Evolutionary conservation across 75 land plant genomes (phyloP).

Genomic region (Picea glauca): DNA sequence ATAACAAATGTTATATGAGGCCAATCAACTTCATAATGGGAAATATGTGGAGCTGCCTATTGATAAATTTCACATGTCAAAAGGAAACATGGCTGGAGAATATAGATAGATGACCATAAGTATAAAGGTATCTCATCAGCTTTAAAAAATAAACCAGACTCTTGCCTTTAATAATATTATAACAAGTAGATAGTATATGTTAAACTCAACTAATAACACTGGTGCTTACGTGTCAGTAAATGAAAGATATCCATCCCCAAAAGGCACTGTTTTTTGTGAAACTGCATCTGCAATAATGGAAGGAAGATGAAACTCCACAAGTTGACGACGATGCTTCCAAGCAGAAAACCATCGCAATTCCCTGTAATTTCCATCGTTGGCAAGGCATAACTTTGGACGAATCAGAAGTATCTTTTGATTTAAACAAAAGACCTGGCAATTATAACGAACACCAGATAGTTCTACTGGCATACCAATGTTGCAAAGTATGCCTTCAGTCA

Average conservation of each 20-base stretch:
- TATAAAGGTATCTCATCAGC: background rate
- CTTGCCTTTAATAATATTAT: background rate
- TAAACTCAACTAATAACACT: background rate
- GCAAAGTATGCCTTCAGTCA: slow-evolving; percentile 86
- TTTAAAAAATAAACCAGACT: background rate
- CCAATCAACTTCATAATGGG: background rate
- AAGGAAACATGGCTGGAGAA: background rate
- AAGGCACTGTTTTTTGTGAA: slow-evolving; percentile 69
- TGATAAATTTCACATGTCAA: background rate
- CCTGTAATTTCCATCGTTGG: slow-evolving; percentile 97
- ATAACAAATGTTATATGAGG: background rate
- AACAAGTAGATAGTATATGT: background rate
- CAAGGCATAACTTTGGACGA: slow-evolving; percentile 94
- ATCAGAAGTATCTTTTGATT: slow-evolving; percentile 84
- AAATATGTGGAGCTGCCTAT: background rate
- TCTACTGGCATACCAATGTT: slow-evolving; percentile 94
- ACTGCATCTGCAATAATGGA: slow-evolving; percentile 48
- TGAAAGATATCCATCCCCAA: slow-evolving; percentile 89
- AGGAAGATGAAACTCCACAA: slow-evolving; percentile 77
- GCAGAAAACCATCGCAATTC: slow-evolving; percentile 96
- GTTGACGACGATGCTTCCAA: slow-evolving; percentile 77
- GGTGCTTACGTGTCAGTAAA: slow-evolving; percentile 78
- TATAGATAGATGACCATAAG: background rate
- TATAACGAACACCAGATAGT: slow-evolving; percentile 83
- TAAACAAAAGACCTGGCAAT: slow-evolving; percentile 88